Percentiles rank a stretch among this genome's conserved stretches.
phyloP scores from a whole-genome alignment of 1,139 yeast genomes.

The Diutina siamensis region DNA sequence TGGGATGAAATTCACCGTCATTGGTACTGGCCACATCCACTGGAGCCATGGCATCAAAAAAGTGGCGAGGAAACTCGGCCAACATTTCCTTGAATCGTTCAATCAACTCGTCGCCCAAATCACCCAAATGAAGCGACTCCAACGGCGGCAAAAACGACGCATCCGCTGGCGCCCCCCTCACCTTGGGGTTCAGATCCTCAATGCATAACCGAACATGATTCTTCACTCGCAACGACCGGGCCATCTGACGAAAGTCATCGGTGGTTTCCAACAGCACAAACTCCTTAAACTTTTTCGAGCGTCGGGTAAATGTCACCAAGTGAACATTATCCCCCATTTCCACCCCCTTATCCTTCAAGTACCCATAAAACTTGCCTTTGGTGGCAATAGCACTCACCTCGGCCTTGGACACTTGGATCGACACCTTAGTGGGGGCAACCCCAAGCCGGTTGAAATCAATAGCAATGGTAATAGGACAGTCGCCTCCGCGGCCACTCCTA shows the following conservation, averaged over 20 bases:
- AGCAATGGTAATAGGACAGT: not conserved
- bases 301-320: constrained; percentile 4
- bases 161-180: too few relatives aligned
- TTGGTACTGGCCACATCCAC: not conserved
- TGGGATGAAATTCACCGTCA: not conserved
- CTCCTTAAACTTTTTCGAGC: constrained; percentile 29
- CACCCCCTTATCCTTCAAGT: not conserved
- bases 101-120: constrained; percentile 1
- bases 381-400: not conserved
- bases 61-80: constrained; percentile 1
- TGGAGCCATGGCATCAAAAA: constrained; percentile 5
- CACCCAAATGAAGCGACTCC: not conserved
- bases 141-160: not conserved
- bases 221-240: constrained; percentile 37
- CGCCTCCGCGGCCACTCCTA: not conserved
- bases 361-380: not conserved
- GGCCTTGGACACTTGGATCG: not conserved
- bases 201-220: constrained; percentile 17
- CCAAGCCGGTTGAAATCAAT: not conserved
- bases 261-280: constrained; percentile 27
- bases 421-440: not conserved
- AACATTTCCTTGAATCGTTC: not conserved
- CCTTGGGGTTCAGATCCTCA: not conserved
- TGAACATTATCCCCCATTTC: not conserved
- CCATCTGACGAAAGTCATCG: constrained; percentile 34